phyloP scores from a whole-genome alignment of 1,284 basidiomycete species.

The Xerocomus nothofagi region DNA sequence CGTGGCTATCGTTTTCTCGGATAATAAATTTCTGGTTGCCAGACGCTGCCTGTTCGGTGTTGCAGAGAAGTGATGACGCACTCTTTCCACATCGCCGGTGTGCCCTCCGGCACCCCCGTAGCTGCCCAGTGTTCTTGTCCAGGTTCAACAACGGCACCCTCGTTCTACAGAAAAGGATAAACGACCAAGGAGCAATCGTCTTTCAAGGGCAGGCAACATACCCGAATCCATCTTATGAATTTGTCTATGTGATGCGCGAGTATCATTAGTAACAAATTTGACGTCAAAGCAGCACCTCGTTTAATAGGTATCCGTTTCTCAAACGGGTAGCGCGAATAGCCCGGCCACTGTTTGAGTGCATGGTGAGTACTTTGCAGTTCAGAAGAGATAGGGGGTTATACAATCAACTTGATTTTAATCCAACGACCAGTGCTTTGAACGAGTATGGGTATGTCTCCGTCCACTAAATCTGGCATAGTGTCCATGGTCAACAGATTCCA shows the following conservation, averaged over 20 bases:
- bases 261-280: conserved; percentile 27
- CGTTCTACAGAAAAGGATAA: conserved; percentile 18
- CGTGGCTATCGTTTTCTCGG: conserved; percentile 18
- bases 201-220: conserved; percentile 14
- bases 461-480: conserved; percentile 22
- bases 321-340: conserved; percentile 31
- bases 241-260: conserved; percentile 31
- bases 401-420: conserved; percentile 28
- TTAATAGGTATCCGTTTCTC: conserved; percentile 34
- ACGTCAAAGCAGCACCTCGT: conserved; percentile 19
- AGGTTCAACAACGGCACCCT: conserved; percentile 27
- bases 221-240: conserved; percentile 30
- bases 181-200: background rate
- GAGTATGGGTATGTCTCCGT: conserved; percentile 21
- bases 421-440: conserved; percentile 16
- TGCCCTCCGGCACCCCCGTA: conserved; percentile 6
- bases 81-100: conserved; percentile 28
- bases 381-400: conserved; percentile 7
- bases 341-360: conserved; percentile 34
- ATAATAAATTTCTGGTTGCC: conserved; percentile 43
- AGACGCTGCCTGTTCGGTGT: conserved; percentile 40
- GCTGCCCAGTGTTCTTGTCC: conserved; percentile 39
- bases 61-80: conserved; percentile 39
- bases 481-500: conserved; percentile 24
- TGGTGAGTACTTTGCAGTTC: conserved; percentile 2